Conservation (phyloP, 495 filamentous ascomycete genomes). For the Hyaloscypha hepaticicola region DNA sequence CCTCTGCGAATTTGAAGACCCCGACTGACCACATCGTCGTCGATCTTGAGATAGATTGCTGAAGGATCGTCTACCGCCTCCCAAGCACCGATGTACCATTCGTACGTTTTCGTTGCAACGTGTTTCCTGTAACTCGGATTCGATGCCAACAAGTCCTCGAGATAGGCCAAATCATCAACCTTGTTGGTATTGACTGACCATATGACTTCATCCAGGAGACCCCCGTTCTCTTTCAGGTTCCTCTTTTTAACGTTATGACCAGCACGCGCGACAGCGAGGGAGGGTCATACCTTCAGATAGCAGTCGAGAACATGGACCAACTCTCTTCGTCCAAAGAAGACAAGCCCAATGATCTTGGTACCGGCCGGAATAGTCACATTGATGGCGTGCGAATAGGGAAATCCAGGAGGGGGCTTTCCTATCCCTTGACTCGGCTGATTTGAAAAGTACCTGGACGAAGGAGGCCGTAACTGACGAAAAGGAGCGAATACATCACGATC, state of each 20-base stretch:
- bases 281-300: conserved; percentile 38
- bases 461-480: background rate
- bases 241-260: conserved; percentile 30
- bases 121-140: conserved; percentile 31
- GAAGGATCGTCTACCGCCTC: background rate
- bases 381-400: background rate
- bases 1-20: background rate
- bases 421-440: background rate
- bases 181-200: conserved; percentile 53
- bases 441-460: background rate
- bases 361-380: background rate
- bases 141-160: conserved; percentile 36
- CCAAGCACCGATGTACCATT: background rate
- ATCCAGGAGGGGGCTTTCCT: background rate
- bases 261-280: background rate
- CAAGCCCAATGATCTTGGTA: conserved; percentile 47
- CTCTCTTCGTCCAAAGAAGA: conserved; percentile 49
- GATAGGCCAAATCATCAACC: conserved; percentile 45
- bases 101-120: conserved; percentile 19
- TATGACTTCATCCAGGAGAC: conserved; percentile 52
- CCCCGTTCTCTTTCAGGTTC: conserved; percentile 52
- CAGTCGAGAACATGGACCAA: conserved; percentile 52
- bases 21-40: background rate
- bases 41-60: background rate
- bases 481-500: background rate